phyloP scores from a whole-genome alignment of 2,329 filamentous ascomycete species.

The Gaeumannomyces sp. region DNA sequence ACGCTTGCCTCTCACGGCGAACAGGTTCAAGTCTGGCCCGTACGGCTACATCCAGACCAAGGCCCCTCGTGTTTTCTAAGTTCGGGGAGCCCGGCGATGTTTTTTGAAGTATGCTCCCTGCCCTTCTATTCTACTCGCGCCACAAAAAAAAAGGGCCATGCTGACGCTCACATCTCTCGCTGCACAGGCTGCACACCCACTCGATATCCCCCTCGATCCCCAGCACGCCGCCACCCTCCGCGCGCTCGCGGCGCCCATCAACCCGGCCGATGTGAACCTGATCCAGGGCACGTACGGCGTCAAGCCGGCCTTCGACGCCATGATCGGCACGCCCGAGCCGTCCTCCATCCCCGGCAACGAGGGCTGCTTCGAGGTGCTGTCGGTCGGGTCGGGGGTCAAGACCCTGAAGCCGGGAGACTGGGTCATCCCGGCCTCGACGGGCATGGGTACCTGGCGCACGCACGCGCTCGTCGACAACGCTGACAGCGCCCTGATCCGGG shows the following conservation, averaged over 20 bases:
- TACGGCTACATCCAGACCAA: slow-evolving; percentile 84
- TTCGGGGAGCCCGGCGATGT: slow-evolving; percentile 72
- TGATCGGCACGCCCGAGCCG: slow-evolving; percentile 66
- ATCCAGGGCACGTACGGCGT: slow-evolving; percentile 94
- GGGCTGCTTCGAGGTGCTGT: slow-evolving; percentile 84
- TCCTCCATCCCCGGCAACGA: slow-evolving; percentile 83
- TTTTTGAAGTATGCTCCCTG: slow-evolving; percentile 45
- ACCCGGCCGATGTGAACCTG: slow-evolving; percentile 96
- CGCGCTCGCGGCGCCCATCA: slow-evolving; percentile 86
- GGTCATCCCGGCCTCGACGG: slow-evolving; percentile 80
- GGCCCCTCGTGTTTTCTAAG: slow-evolving; percentile 67
- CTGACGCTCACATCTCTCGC: neutral
- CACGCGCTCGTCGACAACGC: slow-evolving; percentile 63
- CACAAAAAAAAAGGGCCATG: slow-evolving; percentile 1
- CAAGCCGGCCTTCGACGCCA: slow-evolving; percentile 70
- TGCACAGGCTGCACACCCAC: slow-evolving; percentile 58
- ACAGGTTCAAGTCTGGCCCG: slow-evolving; percentile 50
- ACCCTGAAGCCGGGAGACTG: slow-evolving; percentile 72
- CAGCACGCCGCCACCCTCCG: slow-evolving; percentile 64
- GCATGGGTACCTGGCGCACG: slow-evolving; percentile 92
- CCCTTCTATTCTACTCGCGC: neutral
- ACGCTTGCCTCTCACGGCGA: slow-evolving; percentile 12
- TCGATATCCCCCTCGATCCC: slow-evolving; percentile 69
- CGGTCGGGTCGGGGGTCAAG: slow-evolving; percentile 51
- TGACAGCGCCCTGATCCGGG: slow-evolving; percentile 55